Evolutionary conservation across 371 early-diverging fungal species (phyloP).

Genomic region (Lichtheimia ornata): DNA sequence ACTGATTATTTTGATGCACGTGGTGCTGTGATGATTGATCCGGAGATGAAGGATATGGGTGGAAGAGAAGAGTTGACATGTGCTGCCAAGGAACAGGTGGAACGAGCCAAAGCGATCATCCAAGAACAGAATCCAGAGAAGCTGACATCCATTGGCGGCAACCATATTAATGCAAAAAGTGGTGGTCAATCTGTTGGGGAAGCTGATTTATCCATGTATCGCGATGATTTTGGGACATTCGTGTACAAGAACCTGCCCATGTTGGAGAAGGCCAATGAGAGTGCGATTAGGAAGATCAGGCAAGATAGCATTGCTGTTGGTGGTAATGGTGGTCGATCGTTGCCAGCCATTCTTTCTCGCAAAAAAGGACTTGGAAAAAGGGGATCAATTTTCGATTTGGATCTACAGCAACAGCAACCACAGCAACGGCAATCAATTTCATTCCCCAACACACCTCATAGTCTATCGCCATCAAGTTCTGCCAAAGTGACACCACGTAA

Average conservation of each 20-base stretch:
- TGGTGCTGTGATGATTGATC: slow-evolving; percentile 66
- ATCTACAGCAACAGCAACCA: not conserved
- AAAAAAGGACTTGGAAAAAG: slow-evolving; percentile 7
- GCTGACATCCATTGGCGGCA: not conserved
- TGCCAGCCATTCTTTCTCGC: not conserved
- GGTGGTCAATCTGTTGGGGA: not conserved
- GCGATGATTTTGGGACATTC: slow-evolving; percentile 89
- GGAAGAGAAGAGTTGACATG: not conserved
- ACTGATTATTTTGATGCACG: slow-evolving; percentile 94
- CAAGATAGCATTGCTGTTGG: slow-evolving; percentile 45
- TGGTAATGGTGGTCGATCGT: slow-evolving; percentile 1
- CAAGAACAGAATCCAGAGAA: slow-evolving; percentile 43
- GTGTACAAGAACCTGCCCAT: slow-evolving; percentile 88
- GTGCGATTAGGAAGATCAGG: slow-evolving; percentile 70
- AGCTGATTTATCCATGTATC: slow-evolving; percentile 19
- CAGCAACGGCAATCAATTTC: slow-evolving; percentile 3
- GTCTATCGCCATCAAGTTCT: slow-evolving; percentile 15
- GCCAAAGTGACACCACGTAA: slow-evolving; percentile 6
- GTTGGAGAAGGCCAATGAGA: slow-evolving; percentile 88
- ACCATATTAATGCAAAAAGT: not conserved
- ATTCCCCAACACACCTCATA: slow-evolving; percentile 7
- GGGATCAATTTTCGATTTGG: slow-evolving; percentile 14
- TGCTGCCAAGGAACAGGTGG: slow-evolving; percentile 34
- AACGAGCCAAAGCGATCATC: slow-evolving; percentile 43
- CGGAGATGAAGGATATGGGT: slow-evolving; percentile 29